Evolutionary conservation across 192 early-diverging fungal genomes (phyloP), one percentile per base, ranked within the genome.

Genomic region (Coemansia sp.): DNA sequence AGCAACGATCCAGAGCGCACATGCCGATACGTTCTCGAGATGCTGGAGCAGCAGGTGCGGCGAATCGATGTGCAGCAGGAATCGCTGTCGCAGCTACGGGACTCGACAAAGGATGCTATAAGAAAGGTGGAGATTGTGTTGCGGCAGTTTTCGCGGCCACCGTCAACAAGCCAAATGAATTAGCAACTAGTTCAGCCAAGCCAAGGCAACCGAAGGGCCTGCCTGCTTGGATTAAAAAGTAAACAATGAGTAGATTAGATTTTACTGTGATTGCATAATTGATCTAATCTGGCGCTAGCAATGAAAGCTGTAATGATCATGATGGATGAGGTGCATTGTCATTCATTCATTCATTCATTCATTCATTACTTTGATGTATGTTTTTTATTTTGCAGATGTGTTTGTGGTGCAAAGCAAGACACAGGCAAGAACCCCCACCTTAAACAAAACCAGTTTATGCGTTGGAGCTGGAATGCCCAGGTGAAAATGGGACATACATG

Each of bases 11-110:
- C 74, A 0, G 79, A 82, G 41, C 39, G 58, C 5, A 62, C 79
- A 0, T 82, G 74, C 21, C 58, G 71, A 1, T 70, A 76, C 37
- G 79, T 69, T 10, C 52, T 82, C 42, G 74, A 82, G 4, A 68
- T 82, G 56, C 71, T 82, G 0, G 64, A 67, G 11, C 32, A 13
- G 39, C 79, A 82, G 41, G 58, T 76, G 43, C 26, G 62, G n/a
- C 26, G 64, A 22, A 82, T 82, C 22, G 79, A 82, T 22, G 74
- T 52, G 12, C 74, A 82, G 68, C 79, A 82, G 19, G 71, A 82
- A 0, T 59, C 49, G 1, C 52, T 82, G 61, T 40, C 12, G 11
- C 61, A 70, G 45, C 74, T 82, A 21, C 56, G 65, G 18, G 42
- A 59, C 11, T 82, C 79, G 1, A 73, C 79, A n/a, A 56, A 65